phyloP scores from a whole-genome alignment of 208 protist genomes.

The Leptomonas pyrrhocoris region DNA sequence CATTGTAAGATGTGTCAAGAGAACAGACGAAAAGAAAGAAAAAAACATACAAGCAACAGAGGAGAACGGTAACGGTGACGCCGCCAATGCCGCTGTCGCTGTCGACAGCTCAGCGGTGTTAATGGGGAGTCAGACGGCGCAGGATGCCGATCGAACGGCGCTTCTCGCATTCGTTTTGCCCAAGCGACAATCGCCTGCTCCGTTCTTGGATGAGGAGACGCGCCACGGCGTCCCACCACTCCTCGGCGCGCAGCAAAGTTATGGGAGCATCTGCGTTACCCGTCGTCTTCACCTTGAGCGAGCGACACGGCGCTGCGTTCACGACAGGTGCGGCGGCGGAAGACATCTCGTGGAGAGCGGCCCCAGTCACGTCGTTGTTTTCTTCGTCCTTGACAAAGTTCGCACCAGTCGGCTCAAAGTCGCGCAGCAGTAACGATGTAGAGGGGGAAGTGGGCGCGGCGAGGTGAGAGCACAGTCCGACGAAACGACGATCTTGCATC shows the following conservation, averaged over 20 bases:
- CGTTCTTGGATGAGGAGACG: slow-evolving; percentile 60
- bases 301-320: no score
- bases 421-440: slow-evolving; percentile 3
- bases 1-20: no score
- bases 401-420: not conserved
- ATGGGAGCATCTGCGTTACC: not conserved
- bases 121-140: not conserved
- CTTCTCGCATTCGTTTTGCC: slow-evolving; percentile 26
- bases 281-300: no score
- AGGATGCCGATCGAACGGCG: slow-evolving; percentile 27
- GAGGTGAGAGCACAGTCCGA: slow-evolving; percentile 11
- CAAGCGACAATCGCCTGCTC: slow-evolving; percentile 25
- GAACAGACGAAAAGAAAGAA: no score
- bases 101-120: not conserved
- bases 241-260: not conserved
- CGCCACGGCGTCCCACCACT: slow-evolving; percentile 53
- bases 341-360: not conserved
- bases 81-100: not conserved
- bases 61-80: not conserved
- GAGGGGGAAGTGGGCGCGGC: not conserved
- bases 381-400: not conserved
- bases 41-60: no score
- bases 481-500: slow-evolving; percentile 2
- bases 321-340: not conserved
- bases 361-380: not conserved